Conservation (phyloP, 495 filamentous ascomycete genomes). For the Aspergillus biplanus region DNA sequence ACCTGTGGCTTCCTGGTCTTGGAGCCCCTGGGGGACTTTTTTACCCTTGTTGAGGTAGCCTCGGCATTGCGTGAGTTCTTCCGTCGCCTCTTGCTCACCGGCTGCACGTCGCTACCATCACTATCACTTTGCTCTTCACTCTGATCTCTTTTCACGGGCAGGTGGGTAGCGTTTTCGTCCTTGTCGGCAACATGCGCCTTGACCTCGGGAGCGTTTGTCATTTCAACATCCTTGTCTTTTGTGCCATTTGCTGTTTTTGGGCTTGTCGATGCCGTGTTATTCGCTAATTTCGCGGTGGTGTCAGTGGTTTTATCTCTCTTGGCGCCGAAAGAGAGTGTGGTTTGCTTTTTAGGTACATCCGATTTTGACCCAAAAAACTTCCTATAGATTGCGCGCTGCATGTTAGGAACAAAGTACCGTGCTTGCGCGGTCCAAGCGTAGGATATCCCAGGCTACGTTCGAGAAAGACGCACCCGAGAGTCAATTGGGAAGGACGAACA, state of each 20-base stretch:
- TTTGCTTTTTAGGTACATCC: conserved; percentile 66
- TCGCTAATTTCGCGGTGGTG: conserved; percentile 24
- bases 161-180: conserved; percentile 31
- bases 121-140: conserved; percentile 45
- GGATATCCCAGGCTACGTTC: conserved; percentile 11
- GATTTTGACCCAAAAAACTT: conserved; percentile 50
- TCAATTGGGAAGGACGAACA: conserved; percentile 78
- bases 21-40: conserved; percentile 30
- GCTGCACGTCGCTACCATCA: conserved; percentile 56
- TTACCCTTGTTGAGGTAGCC: conserved; percentile 25
- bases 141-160: conserved; percentile 45
- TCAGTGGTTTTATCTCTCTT: conserved; percentile 36
- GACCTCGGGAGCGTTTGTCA: conserved; percentile 32
- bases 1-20: conserved; percentile 24
- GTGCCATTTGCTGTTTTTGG: conserved; percentile 34
- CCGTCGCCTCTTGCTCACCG: conserved; percentile 48
- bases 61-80: conserved; percentile 26
- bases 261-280: conserved; percentile 16
- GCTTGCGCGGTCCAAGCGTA: neutral
- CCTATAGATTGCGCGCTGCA: conserved; percentile 26
- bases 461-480: conserved; percentile 72
- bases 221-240: conserved; percentile 45
- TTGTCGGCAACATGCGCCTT: conserved; percentile 23
- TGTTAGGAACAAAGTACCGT: neutral
- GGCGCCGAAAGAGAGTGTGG: conserved; percentile 67